phyloP scores from a whole-genome alignment of 1,284 basidiomycete genomes.

The Irpex rosettiformis region DNA sequence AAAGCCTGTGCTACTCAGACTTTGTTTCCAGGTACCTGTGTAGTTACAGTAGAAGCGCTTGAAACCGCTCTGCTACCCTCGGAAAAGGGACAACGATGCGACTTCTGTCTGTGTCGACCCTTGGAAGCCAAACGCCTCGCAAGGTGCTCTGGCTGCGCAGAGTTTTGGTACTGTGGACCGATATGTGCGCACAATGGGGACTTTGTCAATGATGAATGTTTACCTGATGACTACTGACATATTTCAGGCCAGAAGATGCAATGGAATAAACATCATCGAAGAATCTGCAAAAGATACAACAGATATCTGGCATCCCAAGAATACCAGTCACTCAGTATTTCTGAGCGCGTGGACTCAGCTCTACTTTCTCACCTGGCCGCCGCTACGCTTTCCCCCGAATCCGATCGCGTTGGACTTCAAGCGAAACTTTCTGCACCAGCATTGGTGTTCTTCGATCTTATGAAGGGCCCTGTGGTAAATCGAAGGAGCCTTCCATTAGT shows the following conservation, averaged over 20 bases:
- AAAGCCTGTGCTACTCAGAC: constrained; percentile 39
- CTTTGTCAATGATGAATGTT: neutral
- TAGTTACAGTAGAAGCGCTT: constrained; percentile 44
- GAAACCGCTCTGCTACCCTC: constrained; percentile 45
- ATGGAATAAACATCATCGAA: constrained; percentile 62
- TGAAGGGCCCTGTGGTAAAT: constrained; percentile 38
- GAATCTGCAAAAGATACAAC: constrained; percentile 57
- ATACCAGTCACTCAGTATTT: constrained; percentile 44
- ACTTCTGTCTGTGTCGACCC: constrained; percentile 46
- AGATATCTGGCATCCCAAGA: constrained; percentile 39
- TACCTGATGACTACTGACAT: neutral
- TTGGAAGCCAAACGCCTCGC: constrained; percentile 29
- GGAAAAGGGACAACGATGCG: constrained; percentile 63
- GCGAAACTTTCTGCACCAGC: constrained; percentile 17
- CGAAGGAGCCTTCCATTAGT: constrained; percentile 20
- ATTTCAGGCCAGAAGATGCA: constrained; percentile 58
- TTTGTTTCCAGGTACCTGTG: constrained; percentile 40
- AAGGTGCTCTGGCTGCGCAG: constrained; percentile 59
- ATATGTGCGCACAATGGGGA: constrained; percentile 44
- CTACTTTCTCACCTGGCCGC: constrained; percentile 61
- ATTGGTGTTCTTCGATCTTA: constrained; percentile 44
- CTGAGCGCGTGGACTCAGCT: constrained; percentile 57
- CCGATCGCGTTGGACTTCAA: constrained; percentile 2
- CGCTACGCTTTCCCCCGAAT: constrained; percentile 28
- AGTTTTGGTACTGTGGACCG: constrained; percentile 67